A percentile compares a stretch with the other conserved stretches of the same genome.
These are phyloP conservation scores for California macrophylla DNA, from an alignment of 441 rosid genomes.

Conservation along the genomic window DNA sequence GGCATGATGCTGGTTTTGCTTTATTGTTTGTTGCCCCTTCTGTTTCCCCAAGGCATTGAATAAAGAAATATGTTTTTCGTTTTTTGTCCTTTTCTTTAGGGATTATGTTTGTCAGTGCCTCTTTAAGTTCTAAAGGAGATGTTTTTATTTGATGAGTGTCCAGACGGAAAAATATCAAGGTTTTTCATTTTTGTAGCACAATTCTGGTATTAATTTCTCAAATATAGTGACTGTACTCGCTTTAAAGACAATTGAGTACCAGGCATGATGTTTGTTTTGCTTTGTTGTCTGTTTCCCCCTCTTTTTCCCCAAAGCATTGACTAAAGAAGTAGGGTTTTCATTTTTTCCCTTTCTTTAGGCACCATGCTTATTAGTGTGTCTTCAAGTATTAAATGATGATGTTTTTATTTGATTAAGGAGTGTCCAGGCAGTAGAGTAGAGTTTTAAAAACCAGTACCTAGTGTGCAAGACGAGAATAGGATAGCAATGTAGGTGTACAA, in stretches of 20 bases:
- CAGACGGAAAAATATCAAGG: too few species aligned
- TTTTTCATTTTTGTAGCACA: too few species aligned
- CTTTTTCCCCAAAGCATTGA: neutral
- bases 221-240: neutral
- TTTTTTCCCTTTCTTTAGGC: neutral
- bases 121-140: too few species aligned
- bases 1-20: too few species aligned
- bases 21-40: too few species aligned
- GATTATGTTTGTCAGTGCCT: neutral
- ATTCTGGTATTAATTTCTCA: neutral
- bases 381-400: neutral
- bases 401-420: neutral
- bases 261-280: neutral
- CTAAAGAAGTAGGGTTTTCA: neutral
- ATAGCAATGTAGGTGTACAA: neutral
- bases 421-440: neutral
- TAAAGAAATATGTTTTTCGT: too few species aligned
- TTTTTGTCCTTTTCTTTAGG: too few species aligned
- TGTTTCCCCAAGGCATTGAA: too few species aligned
- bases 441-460: too few species aligned
- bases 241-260: neutral
- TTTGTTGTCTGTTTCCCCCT: neutral
- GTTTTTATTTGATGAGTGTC: too few species aligned
- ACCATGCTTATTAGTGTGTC: neutral
- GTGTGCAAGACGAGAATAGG: neutral